These are phyloP conservation scores for Aspergillus homomorphus DNA, from an alignment of 495 filamentous ascomycete species.

Conservation along the genomic window DNA sequence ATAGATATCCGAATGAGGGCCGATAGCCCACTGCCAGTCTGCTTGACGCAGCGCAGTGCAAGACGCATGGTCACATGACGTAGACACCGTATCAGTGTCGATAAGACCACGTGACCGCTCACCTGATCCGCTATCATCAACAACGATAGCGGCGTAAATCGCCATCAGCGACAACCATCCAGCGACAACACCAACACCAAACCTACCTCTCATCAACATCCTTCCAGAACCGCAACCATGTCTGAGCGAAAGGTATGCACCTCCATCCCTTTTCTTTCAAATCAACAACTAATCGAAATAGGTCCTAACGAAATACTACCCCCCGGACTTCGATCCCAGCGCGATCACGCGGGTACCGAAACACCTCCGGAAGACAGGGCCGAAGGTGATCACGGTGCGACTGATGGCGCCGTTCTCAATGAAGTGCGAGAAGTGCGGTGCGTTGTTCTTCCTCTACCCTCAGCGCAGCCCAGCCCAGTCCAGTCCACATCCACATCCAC, in stretches of 20 bases:
- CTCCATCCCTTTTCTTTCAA: constrained; percentile 23
- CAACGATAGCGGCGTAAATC: background rate
- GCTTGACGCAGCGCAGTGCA: background rate
- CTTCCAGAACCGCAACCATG: constrained; percentile 51
- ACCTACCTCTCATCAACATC: background rate
- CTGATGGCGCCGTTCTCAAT: constrained; percentile 96
- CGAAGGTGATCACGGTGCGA: constrained; percentile 85
- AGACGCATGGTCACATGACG: background rate
- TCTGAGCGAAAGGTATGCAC: constrained; percentile 61
- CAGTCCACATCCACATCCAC: background rate
- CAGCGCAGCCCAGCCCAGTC: background rate
- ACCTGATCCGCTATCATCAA: constrained; percentile 2
- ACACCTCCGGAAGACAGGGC: constrained; percentile 54
- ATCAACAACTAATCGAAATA: constrained; percentile 1
- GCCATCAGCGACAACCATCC: background rate
- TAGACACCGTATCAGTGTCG: background rate
- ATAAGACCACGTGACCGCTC: background rate
- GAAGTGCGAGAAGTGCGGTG: constrained; percentile 82
- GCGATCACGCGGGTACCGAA: constrained; percentile 75
- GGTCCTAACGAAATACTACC: constrained; percentile 67
- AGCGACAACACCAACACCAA: background rate
- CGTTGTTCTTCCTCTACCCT: background rate
- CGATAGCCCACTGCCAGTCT: no score
- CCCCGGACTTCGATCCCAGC: constrained; percentile 94
- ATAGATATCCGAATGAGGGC: no score